Evolutionary conservation across 1,284 basidiomycete genomes (phyloP).

Genomic region (Microbotryum violaceum): DNA sequence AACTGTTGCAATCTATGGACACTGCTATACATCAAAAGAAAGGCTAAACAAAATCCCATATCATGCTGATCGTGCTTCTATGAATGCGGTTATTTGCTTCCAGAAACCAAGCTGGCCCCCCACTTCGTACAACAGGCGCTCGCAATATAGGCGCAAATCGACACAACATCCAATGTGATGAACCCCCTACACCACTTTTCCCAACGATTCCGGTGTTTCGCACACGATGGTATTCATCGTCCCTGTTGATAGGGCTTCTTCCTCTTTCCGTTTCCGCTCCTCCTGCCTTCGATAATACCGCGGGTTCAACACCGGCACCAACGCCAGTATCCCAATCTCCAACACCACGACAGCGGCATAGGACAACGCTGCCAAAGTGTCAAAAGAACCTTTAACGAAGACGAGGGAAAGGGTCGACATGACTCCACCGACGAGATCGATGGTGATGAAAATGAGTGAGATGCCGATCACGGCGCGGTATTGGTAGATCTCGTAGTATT

Average conservation of each 20-base stretch:
- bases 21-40: no score
- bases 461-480: constrained; percentile 17
- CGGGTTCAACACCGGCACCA: constrained; percentile 16
- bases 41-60: no score
- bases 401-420: constrained; percentile 15
- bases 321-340: constrained; percentile 14
- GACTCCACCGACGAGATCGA: constrained; percentile 19
- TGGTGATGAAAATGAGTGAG: constrained; percentile 17
- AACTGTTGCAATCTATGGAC: no score
- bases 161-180: no score
- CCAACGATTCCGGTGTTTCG: no score
- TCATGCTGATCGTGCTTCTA: no score
- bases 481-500: constrained; percentile 15
- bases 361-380: constrained; percentile 9
- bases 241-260: constrained; percentile 1
- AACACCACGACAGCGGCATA: constrained; percentile 14
- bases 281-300: not conserved
- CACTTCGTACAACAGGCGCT: no score
- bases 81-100: no score
- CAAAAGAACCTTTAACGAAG: constrained; percentile 7
- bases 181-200: no score
- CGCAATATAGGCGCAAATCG: no score
- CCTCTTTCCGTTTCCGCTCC: not conserved
- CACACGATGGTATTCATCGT: no score
- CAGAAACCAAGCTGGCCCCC: no score